A percentile compares a stretch with the other conserved stretches of the same genome.
Evolutionary conservation across 257 asterid species (phyloP).

Genomic region (Solanum lycopersicoides): DNA sequence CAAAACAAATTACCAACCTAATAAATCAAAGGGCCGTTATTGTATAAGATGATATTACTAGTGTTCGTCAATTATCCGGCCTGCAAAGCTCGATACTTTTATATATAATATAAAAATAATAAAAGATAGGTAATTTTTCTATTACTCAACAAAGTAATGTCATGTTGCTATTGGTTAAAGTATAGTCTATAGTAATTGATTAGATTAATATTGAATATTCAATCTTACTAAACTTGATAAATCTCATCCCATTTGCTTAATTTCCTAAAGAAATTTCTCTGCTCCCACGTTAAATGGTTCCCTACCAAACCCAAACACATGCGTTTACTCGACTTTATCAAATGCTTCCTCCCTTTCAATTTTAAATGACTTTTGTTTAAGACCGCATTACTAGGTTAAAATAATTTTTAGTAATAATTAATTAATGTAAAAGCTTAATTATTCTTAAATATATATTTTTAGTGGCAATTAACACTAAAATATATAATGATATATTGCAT

Average conservation of each 20-base stretch:
- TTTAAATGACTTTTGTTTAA: not conserved
- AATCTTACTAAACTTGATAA: not conserved
- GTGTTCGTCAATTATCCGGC: not conserved
- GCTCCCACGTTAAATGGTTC: not conserved
- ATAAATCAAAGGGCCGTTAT: not conserved
- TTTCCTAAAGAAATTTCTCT: not conserved
- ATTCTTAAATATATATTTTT: no score
- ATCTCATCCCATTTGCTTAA: not conserved
- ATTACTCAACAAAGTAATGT: not conserved
- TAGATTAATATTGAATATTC: not conserved
- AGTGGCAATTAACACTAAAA: no score
- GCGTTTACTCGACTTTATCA: not conserved
- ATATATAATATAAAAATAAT: not conserved
- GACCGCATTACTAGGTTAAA: no score
- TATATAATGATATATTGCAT: no score
- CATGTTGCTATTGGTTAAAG: not conserved
- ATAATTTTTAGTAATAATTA: no score
- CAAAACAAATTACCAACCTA: no score
- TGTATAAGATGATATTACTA: not conserved
- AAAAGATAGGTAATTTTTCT: not conserved
- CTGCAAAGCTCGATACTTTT: not conserved
- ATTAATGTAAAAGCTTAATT: fast-evolving
- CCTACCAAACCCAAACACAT: not conserved
- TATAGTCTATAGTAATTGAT: not conserved
- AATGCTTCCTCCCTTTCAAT: not conserved